Base-by-base conservation (phyloP, 495 filamentous ascomycete genomes). In the Trypethelium eluteriae region DNA sequence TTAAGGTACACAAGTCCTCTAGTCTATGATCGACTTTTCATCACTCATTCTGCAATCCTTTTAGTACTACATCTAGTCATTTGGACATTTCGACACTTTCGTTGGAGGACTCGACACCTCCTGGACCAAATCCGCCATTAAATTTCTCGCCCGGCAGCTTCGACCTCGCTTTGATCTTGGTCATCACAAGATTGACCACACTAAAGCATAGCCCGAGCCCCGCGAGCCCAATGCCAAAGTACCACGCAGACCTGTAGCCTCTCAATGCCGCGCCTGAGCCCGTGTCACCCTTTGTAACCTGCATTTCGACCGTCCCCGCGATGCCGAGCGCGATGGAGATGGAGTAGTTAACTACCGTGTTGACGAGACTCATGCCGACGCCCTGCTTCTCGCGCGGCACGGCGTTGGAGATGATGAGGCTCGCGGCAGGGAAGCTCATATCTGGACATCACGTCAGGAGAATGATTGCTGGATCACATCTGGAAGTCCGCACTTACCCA, bases 231-330 rank as follows among this genome's bases (percentile, higher is more conserved):
- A 84, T 77, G 1, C 81, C 85, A 63, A 86, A 72, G 68, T 85
- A 89, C 63, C 78, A 77, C 3, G 83, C 83, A 4, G 78, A 81
- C 16, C 82, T 77, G 64, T 81, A 88, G 1, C 86, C 84, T 59
- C 32, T 59, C 53, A 59, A 59, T 32, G 53, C 32, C 18, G 53
- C 32, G 14, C 53, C 53, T 14, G 53, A 32, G 53, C 32, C 53
- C 53, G 18, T 14, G 53, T 59, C 53, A 32, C 53, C 53, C 53
- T 59, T 59, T 59, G 53, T 59, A 14, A 59, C 53, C 32, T 59
- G 53, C 25, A 36, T 63, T 68, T 81, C 80, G 36, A 80, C 72
- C 2, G 79, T 81, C 6, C 79, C 79, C 10, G 80, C 81, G 41
- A 82, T 76, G 34, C 80, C 81, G 18, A 82, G 70, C n/a, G 79